Evolutionary conservation across 805 yeast species (phyloP).

Genomic region (Candida namnaoensis): DNA sequence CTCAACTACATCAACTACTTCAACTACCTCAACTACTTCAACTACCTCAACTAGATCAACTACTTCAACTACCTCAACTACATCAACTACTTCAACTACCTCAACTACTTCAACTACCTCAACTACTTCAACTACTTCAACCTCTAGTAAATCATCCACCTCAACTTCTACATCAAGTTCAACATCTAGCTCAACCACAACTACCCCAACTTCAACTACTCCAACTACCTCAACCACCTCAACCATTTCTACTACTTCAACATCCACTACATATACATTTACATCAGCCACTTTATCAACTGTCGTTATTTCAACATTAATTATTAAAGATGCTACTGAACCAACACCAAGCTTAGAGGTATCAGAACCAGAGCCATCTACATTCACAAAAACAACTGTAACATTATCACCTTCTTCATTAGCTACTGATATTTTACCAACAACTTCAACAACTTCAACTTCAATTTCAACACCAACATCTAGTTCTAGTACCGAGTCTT

Average conservation of each 20-base stretch:
- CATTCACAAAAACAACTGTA: not conserved
- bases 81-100: constrained; percentile 5
- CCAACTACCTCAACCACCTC: constrained; percentile 3
- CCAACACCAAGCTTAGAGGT: no score
- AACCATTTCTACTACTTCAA: constrained; percentile 1
- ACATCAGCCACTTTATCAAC: constrained; percentile 1
- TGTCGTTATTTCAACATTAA: constrained; percentile 1
- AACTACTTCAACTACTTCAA: no score
- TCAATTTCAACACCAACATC: constrained; percentile 4
- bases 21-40: constrained; percentile 1
- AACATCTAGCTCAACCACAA: no score
- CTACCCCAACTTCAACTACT: constrained; percentile 4
- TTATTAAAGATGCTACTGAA: constrained; percentile 1
- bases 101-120: constrained; percentile 1
- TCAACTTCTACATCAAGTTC: no score
- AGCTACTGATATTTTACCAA: not conserved
- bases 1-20: not conserved
- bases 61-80: constrained; percentile 1
- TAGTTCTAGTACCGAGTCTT: not conserved
- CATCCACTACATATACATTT: not conserved
- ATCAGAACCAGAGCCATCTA: constrained; percentile 1
- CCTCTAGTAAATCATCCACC: not conserved
- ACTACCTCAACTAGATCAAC: constrained; percentile 1
- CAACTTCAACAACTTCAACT: constrained; percentile 4
- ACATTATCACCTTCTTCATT: not conserved